Evolutionary conservation across 2,329 filamentous ascomycete species (phyloP), one percentile per base, ranked within the genome.

Genomic region (Cladophialophora carrionii): DNA sequence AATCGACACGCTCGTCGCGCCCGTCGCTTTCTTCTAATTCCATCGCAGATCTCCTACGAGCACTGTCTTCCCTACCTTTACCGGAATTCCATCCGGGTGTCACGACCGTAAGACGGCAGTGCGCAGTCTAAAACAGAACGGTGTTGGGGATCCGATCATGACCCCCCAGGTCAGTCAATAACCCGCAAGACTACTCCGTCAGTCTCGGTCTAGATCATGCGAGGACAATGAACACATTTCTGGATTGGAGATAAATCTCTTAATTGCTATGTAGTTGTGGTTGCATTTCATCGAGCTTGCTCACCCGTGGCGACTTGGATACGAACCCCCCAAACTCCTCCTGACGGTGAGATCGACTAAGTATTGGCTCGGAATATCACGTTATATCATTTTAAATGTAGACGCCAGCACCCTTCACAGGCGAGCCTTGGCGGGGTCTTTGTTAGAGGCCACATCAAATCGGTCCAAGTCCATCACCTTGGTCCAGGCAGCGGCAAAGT

Each of bases 381-480:
- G 17, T 54, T 20, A 51, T n/a, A n/a, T 12, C 32, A 37, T 29
- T 22, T 32, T n/a, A 22, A 24, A 41, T 14, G 12, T 12, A 57
- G 3, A 9, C 6, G n/a, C 24, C 29, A 17, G 31, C 56, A 48
- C 56, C 24, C 32, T 61, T 17, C 37, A 64, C 24, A 64, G 57
- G n/a, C 57, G 57, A 22, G 62, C 57, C 37, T 51, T 64, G 31
- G 51, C 57, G 5, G 57, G 51, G 22, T 53, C 57, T 29, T 52
- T 32, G 6, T 52, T 4, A 9, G 31, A 17, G 17, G 43, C 24
- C 24, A 67, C 8, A 69, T 91, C 89, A 73, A 87, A 92, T 12
- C 89, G 84, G 75, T 92, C 89, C 62, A 88, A 74, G 73, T 89
- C 88, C 85, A 89, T 88, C 10, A 92, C 85, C 86, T 92, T 92